Evolutionary conservation across 306 rosid species (phyloP).

Genomic region (Inga laurina): DNA sequence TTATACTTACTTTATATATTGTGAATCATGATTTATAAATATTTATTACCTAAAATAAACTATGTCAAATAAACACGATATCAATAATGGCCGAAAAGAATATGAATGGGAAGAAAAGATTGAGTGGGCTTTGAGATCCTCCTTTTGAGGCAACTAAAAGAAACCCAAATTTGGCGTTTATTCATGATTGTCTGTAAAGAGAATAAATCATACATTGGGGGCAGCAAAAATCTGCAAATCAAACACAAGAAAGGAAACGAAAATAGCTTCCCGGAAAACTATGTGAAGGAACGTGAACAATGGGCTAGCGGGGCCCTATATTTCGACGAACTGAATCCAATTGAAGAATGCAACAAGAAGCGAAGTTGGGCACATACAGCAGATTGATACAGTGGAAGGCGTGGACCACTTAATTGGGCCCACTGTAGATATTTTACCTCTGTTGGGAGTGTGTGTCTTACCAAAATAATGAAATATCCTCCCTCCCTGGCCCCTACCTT

Average conservation of each 20-base stretch:
- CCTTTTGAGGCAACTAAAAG: not conserved
- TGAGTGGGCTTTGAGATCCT: not conserved
- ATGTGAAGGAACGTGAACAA: not conserved
- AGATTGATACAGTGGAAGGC: not conserved
- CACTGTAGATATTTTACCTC: not conserved
- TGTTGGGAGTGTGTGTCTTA: not conserved
- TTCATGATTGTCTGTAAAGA: not conserved
- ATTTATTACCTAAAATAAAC: too few species aligned
- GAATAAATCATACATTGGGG: not conserved
- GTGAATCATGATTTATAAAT: too few species aligned
- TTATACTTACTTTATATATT: too few species aligned
- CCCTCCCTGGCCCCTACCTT: not conserved
- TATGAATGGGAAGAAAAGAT: not conserved
- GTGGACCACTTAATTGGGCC: not conserved
- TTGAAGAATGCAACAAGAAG: slow-evolving; percentile 17
- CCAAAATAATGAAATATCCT: slow-evolving; percentile 32
- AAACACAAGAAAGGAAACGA: not conserved
- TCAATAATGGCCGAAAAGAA: not conserved
- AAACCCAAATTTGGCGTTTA: not conserved
- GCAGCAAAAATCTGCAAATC: not conserved
- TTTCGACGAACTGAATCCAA: slow-evolving; percentile 1
- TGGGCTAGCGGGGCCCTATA: not conserved
- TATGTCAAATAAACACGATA: too few species aligned
- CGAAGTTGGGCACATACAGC: slow-evolving; percentile 21
- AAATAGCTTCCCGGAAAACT: not conserved